Conservation (phyloP, 1,284 basidiomycete species). For the Xanthoconium separans region DNA sequence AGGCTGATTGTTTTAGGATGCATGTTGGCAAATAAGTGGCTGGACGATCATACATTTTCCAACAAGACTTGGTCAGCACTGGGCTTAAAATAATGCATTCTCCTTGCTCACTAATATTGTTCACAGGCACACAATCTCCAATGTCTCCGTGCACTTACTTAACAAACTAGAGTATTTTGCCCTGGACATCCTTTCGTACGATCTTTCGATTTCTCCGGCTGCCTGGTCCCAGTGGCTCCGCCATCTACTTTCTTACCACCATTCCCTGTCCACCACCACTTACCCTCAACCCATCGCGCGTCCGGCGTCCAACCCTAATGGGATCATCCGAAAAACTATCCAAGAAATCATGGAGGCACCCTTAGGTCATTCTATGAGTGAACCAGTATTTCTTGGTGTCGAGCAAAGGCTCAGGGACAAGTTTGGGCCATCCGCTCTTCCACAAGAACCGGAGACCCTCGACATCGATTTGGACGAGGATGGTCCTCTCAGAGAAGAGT, state of each 20-base stretch:
- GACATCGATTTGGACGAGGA: conserved; percentile 81
- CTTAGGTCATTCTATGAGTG: conserved; percentile 37
- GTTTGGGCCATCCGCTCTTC: conserved; percentile 41
- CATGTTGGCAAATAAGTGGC: conserved; percentile 89
- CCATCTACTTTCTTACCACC: conserved; percentile 62
- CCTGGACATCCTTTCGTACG: conserved; percentile 65
- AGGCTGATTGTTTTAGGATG: conserved; percentile 79
- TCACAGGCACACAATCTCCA: conserved; percentile 74
- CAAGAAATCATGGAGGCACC: conserved; percentile 63
- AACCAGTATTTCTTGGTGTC: conserved; percentile 69
- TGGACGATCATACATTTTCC: conserved; percentile 90
- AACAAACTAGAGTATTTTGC: conserved; percentile 71
- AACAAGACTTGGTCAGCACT: conserved; percentile 83
- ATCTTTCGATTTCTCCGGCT: conserved; percentile 60
- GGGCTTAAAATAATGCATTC: not conserved
- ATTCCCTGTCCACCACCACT: conserved; percentile 53
- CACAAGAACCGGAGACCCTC: conserved; percentile 43
- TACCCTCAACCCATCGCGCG: conserved; percentile 77
- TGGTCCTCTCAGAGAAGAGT: conserved; percentile 76
- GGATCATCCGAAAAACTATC: conserved; percentile 64
- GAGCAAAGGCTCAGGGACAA: conserved; percentile 59
- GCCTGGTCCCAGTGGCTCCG: conserved; percentile 72
- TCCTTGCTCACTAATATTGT: conserved; percentile 1
- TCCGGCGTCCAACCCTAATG: conserved; percentile 66
- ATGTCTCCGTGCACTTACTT: conserved; percentile 62